A percentile compares a stretch with the other conserved stretches of the same genome.
Conservation (phyloP, 1,284 basidiomycete species). For the Takashimella tepidaria region DNA sequence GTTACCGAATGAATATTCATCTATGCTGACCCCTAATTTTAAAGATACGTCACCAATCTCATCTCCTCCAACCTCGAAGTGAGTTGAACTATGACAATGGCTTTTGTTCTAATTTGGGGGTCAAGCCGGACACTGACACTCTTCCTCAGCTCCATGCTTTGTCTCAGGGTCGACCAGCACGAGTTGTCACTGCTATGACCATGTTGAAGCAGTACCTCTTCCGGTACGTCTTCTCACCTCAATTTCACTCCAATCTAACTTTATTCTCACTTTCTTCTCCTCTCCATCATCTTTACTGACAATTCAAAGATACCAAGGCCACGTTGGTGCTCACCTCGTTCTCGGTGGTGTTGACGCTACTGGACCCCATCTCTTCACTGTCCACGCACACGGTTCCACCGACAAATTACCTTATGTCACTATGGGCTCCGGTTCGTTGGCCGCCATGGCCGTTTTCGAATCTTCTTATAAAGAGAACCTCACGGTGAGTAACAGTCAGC, state of each 20-base stretch:
- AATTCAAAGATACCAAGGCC: conserved; percentile 74
- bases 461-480: conserved; percentile 77
- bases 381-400: conserved; percentile 94
- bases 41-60: conserved; percentile 74
- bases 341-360: conserved; percentile 93
- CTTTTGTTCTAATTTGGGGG: neutral
- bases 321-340: conserved; percentile 92
- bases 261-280: neutral
- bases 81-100: no score
- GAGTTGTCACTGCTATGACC: conserved; percentile 95
- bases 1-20: no score
- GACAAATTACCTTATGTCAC: conserved; percentile 99
- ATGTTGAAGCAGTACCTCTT: conserved; percentile 89
- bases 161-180: conserved; percentile 76
- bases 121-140: no score
- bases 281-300: neutral
- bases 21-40: conserved; percentile 10
- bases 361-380: conserved; percentile 92
- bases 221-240: conserved; percentile 52
- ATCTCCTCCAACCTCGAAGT: conserved; percentile 87
- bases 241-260: neutral
- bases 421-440: conserved; percentile 93
- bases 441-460: conserved; percentile 99
- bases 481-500: conserved; percentile 63
- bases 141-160: conserved; percentile 67